A percentile compares a stretch with the other conserved stretches of the same genome.
Evolutionary conservation across 2,329 filamentous ascomycete species (phyloP).

Genomic region (Cladosporium cucumerinum): DNA sequence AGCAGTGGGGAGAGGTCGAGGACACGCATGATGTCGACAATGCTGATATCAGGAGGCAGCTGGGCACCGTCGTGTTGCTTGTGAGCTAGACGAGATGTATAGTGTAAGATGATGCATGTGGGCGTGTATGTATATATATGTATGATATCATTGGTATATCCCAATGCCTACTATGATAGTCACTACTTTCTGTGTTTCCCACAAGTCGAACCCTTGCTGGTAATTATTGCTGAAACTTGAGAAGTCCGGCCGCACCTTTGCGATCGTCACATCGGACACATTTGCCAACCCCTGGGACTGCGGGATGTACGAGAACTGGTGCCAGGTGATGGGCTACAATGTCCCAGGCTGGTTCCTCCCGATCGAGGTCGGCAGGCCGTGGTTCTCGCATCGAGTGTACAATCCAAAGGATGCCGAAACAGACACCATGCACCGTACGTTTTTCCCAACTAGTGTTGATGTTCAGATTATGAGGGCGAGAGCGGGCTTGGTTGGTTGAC

Average conservation of each 20-base stretch:
- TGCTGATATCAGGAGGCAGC: constrained; percentile 81
- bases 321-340: neutral
- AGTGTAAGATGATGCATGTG: neutral
- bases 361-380: neutral
- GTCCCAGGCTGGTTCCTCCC: neutral
- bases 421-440: neutral
- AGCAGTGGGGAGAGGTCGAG: constrained; percentile 93
- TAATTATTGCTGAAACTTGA: too few relatives aligned
- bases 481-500: neutral
- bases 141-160: neutral
- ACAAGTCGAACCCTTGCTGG: neutral
- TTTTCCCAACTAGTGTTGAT: neutral
- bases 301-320: neutral
- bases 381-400: neutral
- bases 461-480: neutral
- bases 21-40: constrained; percentile 96
- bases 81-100: constrained; percentile 47
- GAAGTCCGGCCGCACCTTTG: neutral
- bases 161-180: neutral
- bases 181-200: neutral
- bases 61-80: constrained; percentile 81
- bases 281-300: neutral
- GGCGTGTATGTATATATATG: constrained; percentile 1
- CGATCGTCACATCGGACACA: neutral
- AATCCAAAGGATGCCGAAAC: too few relatives aligned